Evolutionary conservation across 495 filamentous ascomycete species (phyloP).

Genomic region (Durotheca rogersii): DNA sequence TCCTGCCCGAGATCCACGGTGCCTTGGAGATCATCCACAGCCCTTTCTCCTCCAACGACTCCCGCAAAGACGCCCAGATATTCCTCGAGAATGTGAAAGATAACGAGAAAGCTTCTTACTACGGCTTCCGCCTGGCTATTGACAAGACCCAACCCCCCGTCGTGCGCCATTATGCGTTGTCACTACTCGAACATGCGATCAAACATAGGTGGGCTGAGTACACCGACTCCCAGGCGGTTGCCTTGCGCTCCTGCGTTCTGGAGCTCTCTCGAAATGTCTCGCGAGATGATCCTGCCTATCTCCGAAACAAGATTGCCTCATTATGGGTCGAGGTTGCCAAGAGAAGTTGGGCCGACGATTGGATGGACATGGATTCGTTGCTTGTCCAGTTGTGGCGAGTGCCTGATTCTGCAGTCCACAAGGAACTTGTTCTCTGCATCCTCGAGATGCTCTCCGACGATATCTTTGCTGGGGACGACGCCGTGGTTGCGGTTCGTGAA

Average conservation of each 20-base stretch:
- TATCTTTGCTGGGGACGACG: constrained; percentile 86
- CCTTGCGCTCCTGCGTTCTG: constrained; percentile 71
- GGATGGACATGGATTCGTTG: constrained; percentile 89
- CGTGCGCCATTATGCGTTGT: constrained; percentile 90
- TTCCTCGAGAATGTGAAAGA: constrained; percentile 84
- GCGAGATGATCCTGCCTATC: constrained; percentile 72
- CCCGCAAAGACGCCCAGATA: constrained; percentile 76
- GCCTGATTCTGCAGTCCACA: constrained; percentile 63
- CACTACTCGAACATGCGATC: constrained; percentile 83
- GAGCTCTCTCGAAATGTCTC: constrained; percentile 72
- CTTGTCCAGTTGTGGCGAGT: constrained; percentile 78
- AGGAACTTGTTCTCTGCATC: constrained; percentile 76
- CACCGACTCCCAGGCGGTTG: constrained; percentile 58
- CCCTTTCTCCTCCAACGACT: constrained; percentile 75
- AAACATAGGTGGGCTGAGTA: constrained; percentile 78
- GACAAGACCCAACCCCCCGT: constrained; percentile 69
- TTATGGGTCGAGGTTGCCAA: constrained; percentile 95
- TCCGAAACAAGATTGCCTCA: constrained; percentile 93
- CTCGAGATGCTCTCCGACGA: constrained; percentile 95
- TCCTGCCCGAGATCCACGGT: constrained; percentile 64
- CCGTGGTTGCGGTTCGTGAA: constrained; percentile 77
- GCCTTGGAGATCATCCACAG: constrained; percentile 85
- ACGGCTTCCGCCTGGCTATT: constrained; percentile 82
- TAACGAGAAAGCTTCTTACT: constrained; percentile 71
- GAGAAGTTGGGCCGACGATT: constrained; percentile 84